Percentiles rank a stretch among this genome's conserved stretches.
Evolutionary conservation across 108 stramenopile species (phyloP).

Genomic region (Parietichytrium sp.): DNA sequence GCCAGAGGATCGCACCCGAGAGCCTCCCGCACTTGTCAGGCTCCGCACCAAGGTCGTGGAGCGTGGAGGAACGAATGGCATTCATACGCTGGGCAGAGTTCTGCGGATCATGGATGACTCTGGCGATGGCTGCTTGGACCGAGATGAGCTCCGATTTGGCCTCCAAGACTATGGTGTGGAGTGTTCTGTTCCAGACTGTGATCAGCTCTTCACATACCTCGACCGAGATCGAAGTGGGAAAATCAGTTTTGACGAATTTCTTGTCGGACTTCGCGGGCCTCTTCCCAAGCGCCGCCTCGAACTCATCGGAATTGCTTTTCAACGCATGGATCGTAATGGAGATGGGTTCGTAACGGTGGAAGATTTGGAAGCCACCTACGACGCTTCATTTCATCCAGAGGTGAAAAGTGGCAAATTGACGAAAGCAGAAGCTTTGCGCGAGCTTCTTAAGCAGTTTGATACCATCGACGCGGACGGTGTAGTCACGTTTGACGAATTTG

Average conservation of each 20-base stretch:
- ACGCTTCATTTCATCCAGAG: slow-evolving; percentile 47
- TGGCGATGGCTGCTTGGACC: slow-evolving; percentile 43
- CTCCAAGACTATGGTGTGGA: slow-evolving; percentile 48
- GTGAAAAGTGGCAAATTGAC: slow-evolving; percentile 40
- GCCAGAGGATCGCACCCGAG: not conserved
- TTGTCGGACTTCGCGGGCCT: slow-evolving; percentile 52
- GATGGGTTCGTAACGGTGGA: slow-evolving; percentile 49
- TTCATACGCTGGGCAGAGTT: slow-evolving; percentile 32
- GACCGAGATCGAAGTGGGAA: slow-evolving; percentile 52
- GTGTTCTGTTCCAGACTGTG: slow-evolving; percentile 41
- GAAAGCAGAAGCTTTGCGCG: slow-evolving; percentile 43
- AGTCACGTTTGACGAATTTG: slow-evolving; percentile 54
- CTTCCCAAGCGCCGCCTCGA: slow-evolving; percentile 35
- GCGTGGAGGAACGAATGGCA: not conserved
- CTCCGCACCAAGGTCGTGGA: not conserved
- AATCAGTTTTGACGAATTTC: slow-evolving; percentile 54
- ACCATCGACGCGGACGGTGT: slow-evolving; percentile 41
- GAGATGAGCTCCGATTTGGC: slow-evolving; percentile 53
- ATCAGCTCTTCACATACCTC: slow-evolving; percentile 45
- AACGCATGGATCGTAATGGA: slow-evolving; percentile 46
- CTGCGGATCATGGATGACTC: slow-evolving; percentile 55
- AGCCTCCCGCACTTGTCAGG: not conserved
- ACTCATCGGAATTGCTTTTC: slow-evolving; percentile 44
- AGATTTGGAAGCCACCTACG: slow-evolving; percentile 46
- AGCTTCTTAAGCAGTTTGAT: slow-evolving; percentile 55